Percentiles rank a stretch among this genome's conserved stretches.
Evolutionary conservation across 257 asterid genomes (phyloP).

Genomic region (Cruciata laevipes): DNA sequence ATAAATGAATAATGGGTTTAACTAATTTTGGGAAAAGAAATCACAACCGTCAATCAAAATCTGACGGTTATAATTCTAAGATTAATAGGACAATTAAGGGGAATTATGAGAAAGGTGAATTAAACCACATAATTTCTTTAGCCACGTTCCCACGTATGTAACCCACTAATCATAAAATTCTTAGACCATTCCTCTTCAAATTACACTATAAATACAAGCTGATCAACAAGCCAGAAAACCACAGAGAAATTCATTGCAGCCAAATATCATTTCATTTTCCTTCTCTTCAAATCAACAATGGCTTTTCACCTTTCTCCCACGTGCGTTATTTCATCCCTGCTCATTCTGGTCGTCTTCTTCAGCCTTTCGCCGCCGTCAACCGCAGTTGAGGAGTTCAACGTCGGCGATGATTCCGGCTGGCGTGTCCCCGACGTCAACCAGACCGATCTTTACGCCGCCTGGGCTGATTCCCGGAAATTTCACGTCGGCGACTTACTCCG

Average conservation of each 20-base stretch:
- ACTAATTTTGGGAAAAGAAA: too few species aligned
- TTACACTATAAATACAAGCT: neutral
- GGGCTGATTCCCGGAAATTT: conserved; percentile 47
- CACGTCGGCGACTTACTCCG: conserved; percentile 65
- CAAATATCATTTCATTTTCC: too few species aligned
- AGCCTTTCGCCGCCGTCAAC: conserved; percentile 15
- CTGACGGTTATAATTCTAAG: too few species aligned
- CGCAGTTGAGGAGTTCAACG: conserved; percentile 55
- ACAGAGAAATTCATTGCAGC: neutral
- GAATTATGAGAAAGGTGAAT: too few species aligned
- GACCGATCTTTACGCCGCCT: conserved; percentile 37
- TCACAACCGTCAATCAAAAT: too few species aligned
- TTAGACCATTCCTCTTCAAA: neutral
- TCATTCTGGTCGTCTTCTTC: conserved; percentile 2
- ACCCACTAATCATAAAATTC: too few species aligned
- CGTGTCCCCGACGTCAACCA: conserved; percentile 36
- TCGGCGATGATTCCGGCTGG: conserved; percentile 59
- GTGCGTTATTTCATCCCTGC: neutral
- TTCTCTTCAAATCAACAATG: neutral
- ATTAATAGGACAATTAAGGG: too few species aligned
- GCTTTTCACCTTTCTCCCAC: neutral
- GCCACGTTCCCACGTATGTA: too few species aligned
- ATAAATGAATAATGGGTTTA: too few species aligned
- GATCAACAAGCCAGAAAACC: neutral
- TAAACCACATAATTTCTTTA: too few species aligned